A percentile compares a stretch with the other conserved stretches of the same genome.
Conservation (phyloP, 768 basidiomycete species). For the Podaxis sp. region DNA sequence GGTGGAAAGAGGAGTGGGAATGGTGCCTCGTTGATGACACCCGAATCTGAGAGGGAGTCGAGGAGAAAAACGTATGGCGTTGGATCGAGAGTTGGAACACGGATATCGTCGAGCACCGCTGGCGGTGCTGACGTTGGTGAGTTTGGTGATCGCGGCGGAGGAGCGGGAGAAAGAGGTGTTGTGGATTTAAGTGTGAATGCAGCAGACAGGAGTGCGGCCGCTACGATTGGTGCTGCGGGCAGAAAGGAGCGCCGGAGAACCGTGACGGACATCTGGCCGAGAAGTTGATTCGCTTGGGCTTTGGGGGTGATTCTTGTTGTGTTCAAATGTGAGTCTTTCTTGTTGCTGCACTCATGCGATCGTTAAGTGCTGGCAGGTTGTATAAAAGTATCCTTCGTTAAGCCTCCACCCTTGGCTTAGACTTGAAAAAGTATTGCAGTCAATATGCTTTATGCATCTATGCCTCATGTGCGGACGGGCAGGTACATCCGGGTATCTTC, state of each 20-base stretch:
- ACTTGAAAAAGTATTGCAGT: not conserved
- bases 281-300: conserved; percentile 14
- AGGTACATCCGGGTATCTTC: not conserved
- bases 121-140: conserved; percentile 10
- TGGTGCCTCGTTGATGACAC: conserved; percentile 5
- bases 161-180: conserved; percentile 15
- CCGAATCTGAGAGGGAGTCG: conserved; percentile 40
- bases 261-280: conserved; percentile 43
- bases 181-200: conserved; percentile 24
- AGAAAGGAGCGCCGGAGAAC: conserved; percentile 38
- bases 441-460: not conserved
- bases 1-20: conserved; percentile 7
- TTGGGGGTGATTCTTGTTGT: not conserved
- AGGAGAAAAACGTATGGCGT: conserved; percentile 31
- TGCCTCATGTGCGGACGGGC: not conserved
- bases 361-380: not conserved
- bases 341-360: not conserved
- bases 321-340: conserved; percentile 2
- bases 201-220: conserved; percentile 38
- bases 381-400: not conserved
- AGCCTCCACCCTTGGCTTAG: not conserved
- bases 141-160: conserved; percentile 6
- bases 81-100: conserved; percentile 30
- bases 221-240: conserved; percentile 20
- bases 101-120: conserved; percentile 38